Percentiles rank a stretch among this genome's conserved stretches.
These are phyloP conservation scores for Entoloma clypeatum DNA, from an alignment of 1,284 basidiomycete species.

Conservation along the genomic window DNA sequence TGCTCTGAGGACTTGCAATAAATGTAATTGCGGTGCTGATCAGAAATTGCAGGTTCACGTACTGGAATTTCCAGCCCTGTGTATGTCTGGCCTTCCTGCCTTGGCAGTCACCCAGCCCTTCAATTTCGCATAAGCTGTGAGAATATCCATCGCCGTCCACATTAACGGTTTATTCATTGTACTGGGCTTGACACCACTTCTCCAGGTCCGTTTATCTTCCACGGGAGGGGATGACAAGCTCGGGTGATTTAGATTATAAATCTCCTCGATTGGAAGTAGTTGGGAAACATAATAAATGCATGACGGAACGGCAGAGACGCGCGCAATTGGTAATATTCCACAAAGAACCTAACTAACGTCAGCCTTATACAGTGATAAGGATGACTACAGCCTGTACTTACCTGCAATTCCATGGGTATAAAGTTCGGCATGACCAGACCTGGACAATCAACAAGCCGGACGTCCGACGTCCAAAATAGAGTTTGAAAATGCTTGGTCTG, in stretches of 20 bases:
- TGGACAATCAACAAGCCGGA: conserved; percentile 84
- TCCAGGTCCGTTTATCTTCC: conserved; percentile 71
- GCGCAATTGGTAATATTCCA: conserved; percentile 85
- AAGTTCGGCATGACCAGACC: conserved; percentile 81
- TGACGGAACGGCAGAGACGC: conserved; percentile 75
- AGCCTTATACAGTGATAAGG: not conserved
- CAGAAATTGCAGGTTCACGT: conserved; percentile 33
- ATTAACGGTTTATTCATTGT: conserved; percentile 22
- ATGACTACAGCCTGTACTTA: conserved; percentile 29
- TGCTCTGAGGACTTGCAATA: conserved; percentile 62
- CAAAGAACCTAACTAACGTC: conserved; percentile 54
- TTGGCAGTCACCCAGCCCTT: conserved; percentile 88
- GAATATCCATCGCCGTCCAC: conserved; percentile 82
- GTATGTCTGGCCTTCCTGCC: conserved; percentile 82
- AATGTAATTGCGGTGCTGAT: conserved; percentile 15
- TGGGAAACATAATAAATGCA: conserved; percentile 69
- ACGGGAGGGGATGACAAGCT: conserved; percentile 31
- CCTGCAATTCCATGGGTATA: conserved; percentile 79
- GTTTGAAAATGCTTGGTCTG: conserved; percentile 95
- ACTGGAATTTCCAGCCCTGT: conserved; percentile 87
- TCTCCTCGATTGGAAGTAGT: conserved; percentile 74
- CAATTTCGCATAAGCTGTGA: conserved; percentile 71
- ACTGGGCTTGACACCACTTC: conserved; percentile 45
- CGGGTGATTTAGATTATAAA: conserved; percentile 61
- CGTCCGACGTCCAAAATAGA: conserved; percentile 77